Evolutionary conservation across 306 rosid species (phyloP).

Genomic region (Prunus davidiana): DNA sequence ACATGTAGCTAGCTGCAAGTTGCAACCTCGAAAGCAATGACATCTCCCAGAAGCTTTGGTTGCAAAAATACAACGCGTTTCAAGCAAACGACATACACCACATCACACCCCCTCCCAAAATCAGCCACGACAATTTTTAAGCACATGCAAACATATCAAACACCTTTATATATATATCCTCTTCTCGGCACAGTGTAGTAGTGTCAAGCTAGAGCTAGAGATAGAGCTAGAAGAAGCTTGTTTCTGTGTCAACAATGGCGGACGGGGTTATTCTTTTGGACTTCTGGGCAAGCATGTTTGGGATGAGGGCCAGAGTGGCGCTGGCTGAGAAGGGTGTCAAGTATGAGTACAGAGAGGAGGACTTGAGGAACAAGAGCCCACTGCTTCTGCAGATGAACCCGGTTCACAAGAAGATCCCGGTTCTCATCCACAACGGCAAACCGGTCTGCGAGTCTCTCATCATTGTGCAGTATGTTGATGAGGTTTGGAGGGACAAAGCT

Average conservation of each 20-base stretch:
- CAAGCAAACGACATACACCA: too few species aligned
- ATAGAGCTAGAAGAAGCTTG: neutral
- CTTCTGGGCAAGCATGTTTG: constrained; percentile 31
- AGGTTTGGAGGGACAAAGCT: constrained; percentile 28
- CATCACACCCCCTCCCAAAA: too few species aligned
- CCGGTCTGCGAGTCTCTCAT: constrained; percentile 47
- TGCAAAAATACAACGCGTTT: too few species aligned
- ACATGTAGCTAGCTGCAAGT: too few species aligned
- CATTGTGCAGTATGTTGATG: constrained; percentile 41
- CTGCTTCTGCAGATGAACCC: constrained; percentile 55
- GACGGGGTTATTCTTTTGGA: constrained; percentile 27
- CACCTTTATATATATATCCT: neutral
- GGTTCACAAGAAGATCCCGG: constrained; percentile 48
- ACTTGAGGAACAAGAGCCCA: constrained; percentile 40
- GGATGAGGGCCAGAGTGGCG: constrained; percentile 31
- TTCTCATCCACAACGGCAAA: constrained; percentile 56
- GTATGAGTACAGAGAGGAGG: constrained; percentile 31
- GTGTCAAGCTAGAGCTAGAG: neutral
- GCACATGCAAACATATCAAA: too few species aligned
- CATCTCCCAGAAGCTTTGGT: too few species aligned
- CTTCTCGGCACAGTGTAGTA: neutral
- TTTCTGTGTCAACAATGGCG: constrained; percentile 9
- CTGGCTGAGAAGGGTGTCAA: constrained; percentile 40
- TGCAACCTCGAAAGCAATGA: too few species aligned
- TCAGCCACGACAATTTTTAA: too few species aligned